phyloP scores from a whole-genome alignment of 2,329 filamentous ascomycete species.

The Aspergillus sp. region DNA sequence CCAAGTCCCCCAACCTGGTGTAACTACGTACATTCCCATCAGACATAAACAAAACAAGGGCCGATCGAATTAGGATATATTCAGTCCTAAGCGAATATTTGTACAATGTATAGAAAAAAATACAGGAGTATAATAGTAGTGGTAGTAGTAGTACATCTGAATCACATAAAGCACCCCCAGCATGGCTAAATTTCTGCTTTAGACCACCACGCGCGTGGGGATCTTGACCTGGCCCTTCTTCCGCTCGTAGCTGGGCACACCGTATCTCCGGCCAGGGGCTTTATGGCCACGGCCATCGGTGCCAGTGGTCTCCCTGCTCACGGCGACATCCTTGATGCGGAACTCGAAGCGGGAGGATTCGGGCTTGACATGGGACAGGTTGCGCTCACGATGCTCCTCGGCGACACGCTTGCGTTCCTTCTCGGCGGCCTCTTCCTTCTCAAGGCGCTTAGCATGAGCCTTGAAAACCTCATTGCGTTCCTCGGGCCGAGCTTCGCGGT shows the following conservation, averaged over 20 bases:
- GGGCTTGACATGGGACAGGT: slow-evolving; percentile 44
- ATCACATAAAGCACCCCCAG: not conserved
- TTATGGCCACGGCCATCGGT: slow-evolving; percentile 52
- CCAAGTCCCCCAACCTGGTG: not conserved
- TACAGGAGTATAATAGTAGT: slow-evolving; percentile 10
- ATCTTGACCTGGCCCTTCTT: slow-evolving; percentile 66
- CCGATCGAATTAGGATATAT: not conserved
- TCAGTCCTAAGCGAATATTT: slow-evolving; percentile 3
- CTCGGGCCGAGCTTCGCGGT: slow-evolving; percentile 37
- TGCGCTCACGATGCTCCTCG: slow-evolving; percentile 45
- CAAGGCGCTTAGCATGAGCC: slow-evolving; percentile 48
- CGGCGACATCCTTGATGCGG: slow-evolving; percentile 55
- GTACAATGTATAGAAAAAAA: slow-evolving; percentile 3
- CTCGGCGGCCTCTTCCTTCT: slow-evolving; percentile 39
- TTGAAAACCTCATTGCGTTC: slow-evolving; percentile 33
- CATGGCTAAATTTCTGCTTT: not conserved
- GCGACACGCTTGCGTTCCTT: slow-evolving; percentile 40
- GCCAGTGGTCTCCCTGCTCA: slow-evolving; percentile 57
- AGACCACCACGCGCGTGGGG: slow-evolving; percentile 58
- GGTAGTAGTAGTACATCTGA: slow-evolving; percentile 8
- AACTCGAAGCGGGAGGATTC: slow-evolving; percentile 59
- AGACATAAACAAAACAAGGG: not conserved
- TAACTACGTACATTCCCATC: not conserved
- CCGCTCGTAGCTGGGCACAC: slow-evolving; percentile 61
- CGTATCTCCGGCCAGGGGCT: slow-evolving; percentile 61